A percentile compares a stretch with the other conserved stretches of the same genome.
These are phyloP conservation scores for Castanospermum australe DNA, from an alignment of 306 rosid species.

Conservation along the genomic window DNA sequence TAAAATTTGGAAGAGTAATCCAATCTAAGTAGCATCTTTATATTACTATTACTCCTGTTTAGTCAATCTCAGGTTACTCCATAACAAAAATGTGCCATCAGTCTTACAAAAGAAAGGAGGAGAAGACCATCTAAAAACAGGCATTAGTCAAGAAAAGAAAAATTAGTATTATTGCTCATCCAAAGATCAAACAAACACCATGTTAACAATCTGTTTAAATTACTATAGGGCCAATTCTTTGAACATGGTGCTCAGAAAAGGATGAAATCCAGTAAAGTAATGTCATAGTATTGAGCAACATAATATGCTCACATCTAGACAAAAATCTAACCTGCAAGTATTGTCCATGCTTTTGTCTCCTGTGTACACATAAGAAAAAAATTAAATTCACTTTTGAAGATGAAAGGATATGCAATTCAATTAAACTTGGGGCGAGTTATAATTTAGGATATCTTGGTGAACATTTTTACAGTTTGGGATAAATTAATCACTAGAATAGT, in stretches of 20 bases:
- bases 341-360: constrained; percentile 99
- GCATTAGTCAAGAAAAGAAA: neutral
- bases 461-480: neutral
- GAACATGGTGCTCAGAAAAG: constrained; percentile 23
- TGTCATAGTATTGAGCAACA: neutral
- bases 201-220: neutral
- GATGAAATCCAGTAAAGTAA: constrained; percentile 10
- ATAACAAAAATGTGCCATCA: constrained; percentile 13
- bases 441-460: neutral
- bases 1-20: constrained; percentile 26
- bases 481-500: neutral
- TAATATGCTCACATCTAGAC: constrained; percentile 16
- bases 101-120: neutral
- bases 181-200: neutral
- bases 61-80: constrained; percentile 8
- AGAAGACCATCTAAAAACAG: neutral
- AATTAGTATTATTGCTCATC: neutral
- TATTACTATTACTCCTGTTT: neutral
- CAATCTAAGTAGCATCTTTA: constrained; percentile 6
- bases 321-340: constrained; percentile 72
- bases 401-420: constrained; percentile 8
- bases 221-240: neutral
- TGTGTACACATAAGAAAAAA: constrained; percentile 28
- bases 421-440: neutral
- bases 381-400: constrained; percentile 29